phyloP scores from a whole-genome alignment of 2,329 filamentous ascomycete species.

The Penicillium sp. region DNA sequence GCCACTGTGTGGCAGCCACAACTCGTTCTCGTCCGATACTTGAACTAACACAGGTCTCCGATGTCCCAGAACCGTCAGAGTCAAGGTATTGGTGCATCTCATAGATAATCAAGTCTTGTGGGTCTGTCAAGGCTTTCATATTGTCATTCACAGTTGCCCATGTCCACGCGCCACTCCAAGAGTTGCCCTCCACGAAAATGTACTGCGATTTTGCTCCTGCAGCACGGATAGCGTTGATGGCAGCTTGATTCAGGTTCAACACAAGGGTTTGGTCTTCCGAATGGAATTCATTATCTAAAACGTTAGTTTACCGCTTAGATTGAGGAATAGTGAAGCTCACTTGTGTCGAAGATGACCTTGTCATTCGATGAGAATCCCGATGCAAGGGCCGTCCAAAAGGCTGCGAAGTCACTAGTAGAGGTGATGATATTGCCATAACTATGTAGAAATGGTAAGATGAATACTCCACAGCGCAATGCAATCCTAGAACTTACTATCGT shows the following conservation, averaged over 20 bases:
- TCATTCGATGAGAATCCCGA: constrained; percentile 53
- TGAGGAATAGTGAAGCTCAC: constrained; percentile 13
- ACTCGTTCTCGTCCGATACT: constrained; percentile 56
- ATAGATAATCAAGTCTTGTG: constrained; percentile 54
- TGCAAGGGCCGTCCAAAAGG: constrained; percentile 59
- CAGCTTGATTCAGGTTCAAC: constrained; percentile 61
- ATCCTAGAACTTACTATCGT: constrained; percentile 16
- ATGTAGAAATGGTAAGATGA: background rate
- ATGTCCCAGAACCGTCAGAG: constrained; percentile 54
- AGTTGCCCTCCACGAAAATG: constrained; percentile 59
- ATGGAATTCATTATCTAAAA: constrained; percentile 61
- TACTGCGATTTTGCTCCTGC: constrained; percentile 57
- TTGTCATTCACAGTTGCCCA: constrained; percentile 48
- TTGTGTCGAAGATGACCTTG: constrained; percentile 62
- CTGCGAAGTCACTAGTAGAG: constrained; percentile 51
- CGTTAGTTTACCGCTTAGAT: background rate
- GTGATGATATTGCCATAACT: constrained; percentile 48
- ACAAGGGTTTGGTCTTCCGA: constrained; percentile 60
- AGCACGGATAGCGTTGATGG: constrained; percentile 60
- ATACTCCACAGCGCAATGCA: background rate
- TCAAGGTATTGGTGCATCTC: constrained; percentile 65
- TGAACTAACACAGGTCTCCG: constrained; percentile 48
- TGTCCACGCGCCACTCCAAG: constrained; percentile 48
- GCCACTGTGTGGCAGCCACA: constrained; percentile 44
- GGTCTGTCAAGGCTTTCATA: constrained; percentile 51